A percentile compares a stretch with the other conserved stretches of the same genome.
Evolutionary conservation across 495 filamentous ascomycete species (phyloP).

Genomic region (Podospora pseudopauciseta): DNA sequence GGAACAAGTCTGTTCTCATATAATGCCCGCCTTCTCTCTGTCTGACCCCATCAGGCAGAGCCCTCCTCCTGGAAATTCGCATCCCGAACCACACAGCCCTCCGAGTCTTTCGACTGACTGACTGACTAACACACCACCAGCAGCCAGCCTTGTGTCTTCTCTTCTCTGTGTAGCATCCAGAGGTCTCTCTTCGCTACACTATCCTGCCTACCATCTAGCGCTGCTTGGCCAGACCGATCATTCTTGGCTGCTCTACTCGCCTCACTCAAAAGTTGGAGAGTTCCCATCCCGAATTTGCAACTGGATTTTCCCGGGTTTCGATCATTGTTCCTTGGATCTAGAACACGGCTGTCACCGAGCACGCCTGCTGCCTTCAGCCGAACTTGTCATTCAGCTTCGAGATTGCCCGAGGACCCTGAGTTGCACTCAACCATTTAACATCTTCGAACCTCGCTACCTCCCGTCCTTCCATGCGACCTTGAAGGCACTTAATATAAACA

Average conservation of each 20-base stretch:
- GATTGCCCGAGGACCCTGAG: constrained; percentile 3
- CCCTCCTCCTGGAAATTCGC: not conserved
- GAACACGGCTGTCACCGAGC: not conserved
- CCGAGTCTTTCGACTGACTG: no score
- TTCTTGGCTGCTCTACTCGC: not conserved
- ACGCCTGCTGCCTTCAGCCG: constrained; percentile 7
- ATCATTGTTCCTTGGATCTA: not conserved
- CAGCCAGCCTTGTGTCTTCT: not conserved
- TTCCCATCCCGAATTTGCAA: not conserved
- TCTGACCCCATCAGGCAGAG: not conserved
- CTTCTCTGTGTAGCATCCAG: not conserved
- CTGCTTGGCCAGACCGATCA: not conserved
- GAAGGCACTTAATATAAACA: constrained; percentile 13
- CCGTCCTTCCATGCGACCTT: constrained; percentile 11
- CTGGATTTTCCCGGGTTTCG: not conserved
- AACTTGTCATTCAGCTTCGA: not conserved
- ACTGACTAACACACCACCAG: no score
- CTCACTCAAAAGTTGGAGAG: not conserved
- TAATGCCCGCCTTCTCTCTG: constrained; percentile 10
- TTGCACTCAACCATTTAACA: not conserved
- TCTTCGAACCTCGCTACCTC: constrained; percentile 13
- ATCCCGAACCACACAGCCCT: not conserved
- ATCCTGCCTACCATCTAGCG: not conserved
- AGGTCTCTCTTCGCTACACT: not conserved
- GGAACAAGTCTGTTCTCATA: constrained; percentile 5